phyloP scores from a whole-genome alignment of 352 stramenopile species.

The Phytophthora hybrid region DNA sequence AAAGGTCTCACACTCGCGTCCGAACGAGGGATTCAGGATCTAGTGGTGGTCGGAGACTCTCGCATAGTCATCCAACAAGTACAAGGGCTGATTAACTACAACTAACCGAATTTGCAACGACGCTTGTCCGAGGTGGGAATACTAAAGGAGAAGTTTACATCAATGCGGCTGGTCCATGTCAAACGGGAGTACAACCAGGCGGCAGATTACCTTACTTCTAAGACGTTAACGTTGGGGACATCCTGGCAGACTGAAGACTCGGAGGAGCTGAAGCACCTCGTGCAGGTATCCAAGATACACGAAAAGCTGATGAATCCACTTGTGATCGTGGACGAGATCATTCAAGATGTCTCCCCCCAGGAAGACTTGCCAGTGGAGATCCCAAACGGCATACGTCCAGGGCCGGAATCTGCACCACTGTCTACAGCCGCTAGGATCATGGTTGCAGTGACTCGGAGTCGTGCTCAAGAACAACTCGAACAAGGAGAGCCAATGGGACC shows the following conservation, averaged over 20 bases:
- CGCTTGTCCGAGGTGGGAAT: too few relatives aligned
- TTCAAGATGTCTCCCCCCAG: neutral
- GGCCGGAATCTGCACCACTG: neutral
- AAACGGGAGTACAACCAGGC: constrained; percentile 16
- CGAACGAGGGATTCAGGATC: neutral
- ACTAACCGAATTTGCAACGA: too few relatives aligned
- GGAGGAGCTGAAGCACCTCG: neutral
- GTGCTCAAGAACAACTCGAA: neutral
- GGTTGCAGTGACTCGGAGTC: neutral
- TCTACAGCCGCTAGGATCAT: neutral
- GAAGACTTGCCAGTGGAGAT: neutral
- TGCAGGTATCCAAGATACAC: neutral
- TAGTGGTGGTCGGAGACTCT: too few relatives aligned
- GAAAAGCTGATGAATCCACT: constrained; percentile 9
- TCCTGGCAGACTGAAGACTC: neutral
- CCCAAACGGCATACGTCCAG: neutral
- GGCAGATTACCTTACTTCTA: constrained; percentile 4
- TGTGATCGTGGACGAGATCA: neutral
- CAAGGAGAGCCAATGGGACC: neutral
- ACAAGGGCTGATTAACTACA: too few relatives aligned
- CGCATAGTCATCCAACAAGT: too few relatives aligned
- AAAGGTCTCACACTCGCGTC: neutral
- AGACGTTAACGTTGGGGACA: neutral
- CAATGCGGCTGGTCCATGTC: constrained; percentile 20
- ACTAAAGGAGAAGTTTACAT: too few relatives aligned